A percentile compares a stretch with the other conserved stretches of the same genome.
Conservation (phyloP, 1,139 yeast genomes). For the Yarrowia galli region DNA sequence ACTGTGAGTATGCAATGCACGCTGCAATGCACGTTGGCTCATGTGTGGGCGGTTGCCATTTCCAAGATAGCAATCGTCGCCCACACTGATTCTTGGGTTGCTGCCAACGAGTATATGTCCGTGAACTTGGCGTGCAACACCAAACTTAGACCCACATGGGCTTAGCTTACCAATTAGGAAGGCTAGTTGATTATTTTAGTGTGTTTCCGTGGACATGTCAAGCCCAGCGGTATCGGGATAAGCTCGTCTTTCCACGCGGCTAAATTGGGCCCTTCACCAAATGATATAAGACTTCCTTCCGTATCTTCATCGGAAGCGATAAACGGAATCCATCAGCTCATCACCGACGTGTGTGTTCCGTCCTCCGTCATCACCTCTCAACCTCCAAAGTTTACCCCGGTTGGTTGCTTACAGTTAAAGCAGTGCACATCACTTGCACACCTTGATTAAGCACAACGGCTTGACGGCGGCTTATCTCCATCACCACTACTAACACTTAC, state of each 20-base stretch:
- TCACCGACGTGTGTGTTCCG: neutral
- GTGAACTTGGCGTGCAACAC: neutral
- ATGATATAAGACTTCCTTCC: neutral
- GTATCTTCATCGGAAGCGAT: no score
- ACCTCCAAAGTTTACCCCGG: neutral
- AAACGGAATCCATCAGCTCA: no score
- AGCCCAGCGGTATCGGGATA: neutral
- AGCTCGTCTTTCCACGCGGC: conserved; percentile 11
- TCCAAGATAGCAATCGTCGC: neutral
- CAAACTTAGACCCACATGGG: neutral
- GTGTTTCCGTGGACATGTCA: conserved; percentile 16
- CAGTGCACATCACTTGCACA: conserved; percentile 20
- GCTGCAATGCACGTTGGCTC: neutral
- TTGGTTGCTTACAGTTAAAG: conserved; percentile 18
- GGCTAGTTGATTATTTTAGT: neutral
- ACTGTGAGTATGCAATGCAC: neutral
- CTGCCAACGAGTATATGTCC: neutral
- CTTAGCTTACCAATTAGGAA: neutral
- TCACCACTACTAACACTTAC: neutral
- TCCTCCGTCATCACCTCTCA: no score
- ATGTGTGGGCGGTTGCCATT: neutral
- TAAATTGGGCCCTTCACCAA: neutral
- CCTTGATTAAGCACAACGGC: conserved; percentile 14
- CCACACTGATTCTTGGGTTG: neutral
- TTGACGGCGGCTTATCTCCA: conserved; percentile 1